Percentiles rank a stretch among this genome's conserved stretches.
These are phyloP conservation scores for Apiospora koreana DNA, from an alignment of 2,329 filamentous ascomycete genomes.

Conservation along the genomic window DNA sequence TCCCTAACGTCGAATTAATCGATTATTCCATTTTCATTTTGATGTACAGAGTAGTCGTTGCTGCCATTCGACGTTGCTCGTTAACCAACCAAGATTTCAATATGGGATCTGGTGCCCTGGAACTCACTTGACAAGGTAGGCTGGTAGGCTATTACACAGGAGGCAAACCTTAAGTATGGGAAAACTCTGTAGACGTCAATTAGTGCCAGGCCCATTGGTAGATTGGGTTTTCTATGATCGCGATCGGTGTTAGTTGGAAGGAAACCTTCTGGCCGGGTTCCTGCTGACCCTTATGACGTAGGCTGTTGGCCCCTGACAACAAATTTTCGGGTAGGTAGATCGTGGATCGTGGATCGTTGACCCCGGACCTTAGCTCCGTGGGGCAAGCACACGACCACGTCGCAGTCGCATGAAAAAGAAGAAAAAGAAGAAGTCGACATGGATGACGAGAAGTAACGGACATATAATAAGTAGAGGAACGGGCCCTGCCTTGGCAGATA, in stretches of 20 bases:
- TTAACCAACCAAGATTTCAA: too few species aligned
- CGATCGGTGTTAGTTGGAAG: not conserved
- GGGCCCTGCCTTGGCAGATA: not conserved
- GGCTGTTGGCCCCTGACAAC: not conserved
- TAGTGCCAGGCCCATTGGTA: not conserved
- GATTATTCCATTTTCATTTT: too few species aligned
- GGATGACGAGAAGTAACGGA: not conserved
- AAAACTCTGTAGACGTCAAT: not conserved
- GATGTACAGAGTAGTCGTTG: too few species aligned
- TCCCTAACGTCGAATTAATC: too few species aligned
- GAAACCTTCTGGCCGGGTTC: not conserved
- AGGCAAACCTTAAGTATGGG: too few species aligned
- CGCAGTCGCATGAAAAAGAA: not conserved
- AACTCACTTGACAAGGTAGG: too few species aligned
- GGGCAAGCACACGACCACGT: not conserved
- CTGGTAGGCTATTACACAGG: too few species aligned
- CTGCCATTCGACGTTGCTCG: too few species aligned
- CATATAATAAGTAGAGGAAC: not conserved
- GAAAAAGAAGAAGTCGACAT: not conserved
- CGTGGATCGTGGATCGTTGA: not conserved
- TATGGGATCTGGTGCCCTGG: too few species aligned
- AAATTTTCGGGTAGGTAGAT: not conserved
- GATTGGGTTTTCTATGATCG: not conserved
- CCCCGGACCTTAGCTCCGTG: not conserved
- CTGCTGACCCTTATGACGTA: not conserved